Evolutionary conservation across 257 asterid genomes (phyloP).

Genomic region (Gentiana macrophylla): DNA sequence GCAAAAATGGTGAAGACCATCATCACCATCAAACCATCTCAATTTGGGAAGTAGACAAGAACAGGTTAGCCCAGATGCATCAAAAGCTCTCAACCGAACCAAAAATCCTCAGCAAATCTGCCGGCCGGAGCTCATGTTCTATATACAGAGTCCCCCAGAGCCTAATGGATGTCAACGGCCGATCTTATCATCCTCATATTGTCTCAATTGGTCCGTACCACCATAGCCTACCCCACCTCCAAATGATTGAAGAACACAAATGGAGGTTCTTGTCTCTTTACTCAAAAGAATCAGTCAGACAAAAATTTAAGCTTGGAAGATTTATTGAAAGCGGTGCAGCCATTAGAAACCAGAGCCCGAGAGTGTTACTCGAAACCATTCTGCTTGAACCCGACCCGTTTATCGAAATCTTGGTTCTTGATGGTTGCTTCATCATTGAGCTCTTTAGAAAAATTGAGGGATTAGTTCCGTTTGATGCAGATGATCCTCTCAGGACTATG

Average conservation of each 20-base stretch:
- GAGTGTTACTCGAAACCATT: conserved; percentile 49
- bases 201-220: conserved; percentile 88
- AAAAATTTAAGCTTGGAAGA: conserved; percentile 29
- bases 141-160: conserved; percentile 76
- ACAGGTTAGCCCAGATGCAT: conserved; percentile 44
- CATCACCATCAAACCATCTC: conserved; percentile 13
- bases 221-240: conserved; percentile 46
- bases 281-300: conserved; percentile 24
- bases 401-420: conserved; percentile 66
- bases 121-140: conserved; percentile 63
- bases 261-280: conserved; percentile 68
- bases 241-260: conserved; percentile 81
- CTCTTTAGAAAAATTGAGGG: conserved; percentile 56
- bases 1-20: background rate
- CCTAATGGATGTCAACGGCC: conserved; percentile 52
- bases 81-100: conserved; percentile 47
- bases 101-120: conserved; percentile 53
- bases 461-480: conserved; percentile 37
- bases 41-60: conserved; percentile 48
- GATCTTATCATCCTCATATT: conserved; percentile 50
- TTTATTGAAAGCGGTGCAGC: conserved; percentile 39
- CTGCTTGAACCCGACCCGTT: conserved; percentile 36
- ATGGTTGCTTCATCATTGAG: conserved; percentile 81
- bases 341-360: conserved; percentile 44
- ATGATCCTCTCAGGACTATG: conserved; percentile 59